Evolutionary conservation across 2,329 filamentous ascomycete genomes (phyloP).

Genomic region (Epichloe aotearoae): DNA sequence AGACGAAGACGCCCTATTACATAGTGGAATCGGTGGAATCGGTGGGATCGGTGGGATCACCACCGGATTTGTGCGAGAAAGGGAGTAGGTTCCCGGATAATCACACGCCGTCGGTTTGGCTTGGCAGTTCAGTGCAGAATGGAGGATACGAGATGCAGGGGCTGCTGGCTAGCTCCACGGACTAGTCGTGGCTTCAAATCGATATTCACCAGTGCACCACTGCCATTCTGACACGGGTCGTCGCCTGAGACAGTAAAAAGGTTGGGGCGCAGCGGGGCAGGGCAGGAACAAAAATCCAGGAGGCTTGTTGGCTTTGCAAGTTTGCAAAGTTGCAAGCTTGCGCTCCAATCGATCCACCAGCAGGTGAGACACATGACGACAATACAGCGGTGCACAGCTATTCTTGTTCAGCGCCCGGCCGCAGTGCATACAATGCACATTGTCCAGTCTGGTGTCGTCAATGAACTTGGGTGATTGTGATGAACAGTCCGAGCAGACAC

Average conservation of each 20-base stretch:
- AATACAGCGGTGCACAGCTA: not conserved
- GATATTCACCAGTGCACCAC: no score
- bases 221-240: no score
- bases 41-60: no score
- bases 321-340: no score
- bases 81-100: not conserved
- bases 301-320: no score
- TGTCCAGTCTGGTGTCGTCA: not conserved
- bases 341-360: no score
- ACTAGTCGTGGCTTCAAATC: not conserved
- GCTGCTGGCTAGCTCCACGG: not conserved
- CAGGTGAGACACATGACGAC: not conserved
- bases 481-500: not conserved
- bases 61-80: not conserved
- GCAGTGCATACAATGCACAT: not conserved
- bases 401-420: not conserved
- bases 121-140: not conserved
- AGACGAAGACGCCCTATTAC: no score
- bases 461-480: not conserved
- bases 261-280: no score
- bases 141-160: slow-evolving; percentile 1
- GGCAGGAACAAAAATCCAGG: no score
- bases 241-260: not conserved
- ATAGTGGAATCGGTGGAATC: no score
- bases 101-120: not conserved